These are phyloP conservation scores for Suhomyces emberorum DNA, from an alignment of 805 yeast species.

Conservation along the genomic window DNA sequence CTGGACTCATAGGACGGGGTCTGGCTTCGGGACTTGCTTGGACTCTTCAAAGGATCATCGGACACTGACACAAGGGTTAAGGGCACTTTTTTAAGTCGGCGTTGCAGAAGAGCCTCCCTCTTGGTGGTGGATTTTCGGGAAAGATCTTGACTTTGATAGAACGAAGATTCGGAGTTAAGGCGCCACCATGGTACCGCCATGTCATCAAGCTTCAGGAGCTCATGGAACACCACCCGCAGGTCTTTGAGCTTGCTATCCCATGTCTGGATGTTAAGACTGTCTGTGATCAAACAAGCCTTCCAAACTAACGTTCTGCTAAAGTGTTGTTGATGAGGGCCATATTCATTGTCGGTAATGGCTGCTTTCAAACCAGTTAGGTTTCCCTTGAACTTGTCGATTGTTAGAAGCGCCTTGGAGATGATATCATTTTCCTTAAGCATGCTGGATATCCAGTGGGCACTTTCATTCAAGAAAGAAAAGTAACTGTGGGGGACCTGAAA, in stretches of 20 bases:
- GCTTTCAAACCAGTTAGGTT: slow-evolving; percentile 21
- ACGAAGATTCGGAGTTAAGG: slow-evolving; percentile 27
- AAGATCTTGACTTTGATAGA: slow-evolving; percentile 13
- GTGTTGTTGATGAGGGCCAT: slow-evolving; percentile 17
- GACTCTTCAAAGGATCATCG: slow-evolving; percentile 17
- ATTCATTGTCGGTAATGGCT: slow-evolving; percentile 29
- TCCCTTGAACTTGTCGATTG: slow-evolving; percentile 36
- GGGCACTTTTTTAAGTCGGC: slow-evolving; percentile 5
- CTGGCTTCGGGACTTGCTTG: slow-evolving; percentile 3
- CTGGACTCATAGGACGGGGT: slow-evolving; percentile 2
- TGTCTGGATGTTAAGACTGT: slow-evolving; percentile 29
- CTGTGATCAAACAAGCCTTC: slow-evolving; percentile 37
- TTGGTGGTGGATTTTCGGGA: neutral
- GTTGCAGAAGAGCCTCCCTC: neutral
- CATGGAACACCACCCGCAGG: slow-evolving; percentile 33
- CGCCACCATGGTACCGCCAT: slow-evolving; percentile 38
- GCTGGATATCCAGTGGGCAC: no score
- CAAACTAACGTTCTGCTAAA: slow-evolving; percentile 35
- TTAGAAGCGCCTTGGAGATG: slow-evolving; percentile 34
- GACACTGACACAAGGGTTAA: slow-evolving; percentile 18
- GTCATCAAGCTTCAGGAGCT: slow-evolving; percentile 25
- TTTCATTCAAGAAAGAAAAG: no score
- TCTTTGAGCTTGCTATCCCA: slow-evolving; percentile 32
- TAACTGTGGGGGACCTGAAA: no score
- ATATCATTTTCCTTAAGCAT: slow-evolving; percentile 28